These are phyloP conservation scores for Arthrinium phaeospermum DNA, from an alignment of 2,329 filamentous ascomycete genomes.

Conservation along the genomic window DNA sequence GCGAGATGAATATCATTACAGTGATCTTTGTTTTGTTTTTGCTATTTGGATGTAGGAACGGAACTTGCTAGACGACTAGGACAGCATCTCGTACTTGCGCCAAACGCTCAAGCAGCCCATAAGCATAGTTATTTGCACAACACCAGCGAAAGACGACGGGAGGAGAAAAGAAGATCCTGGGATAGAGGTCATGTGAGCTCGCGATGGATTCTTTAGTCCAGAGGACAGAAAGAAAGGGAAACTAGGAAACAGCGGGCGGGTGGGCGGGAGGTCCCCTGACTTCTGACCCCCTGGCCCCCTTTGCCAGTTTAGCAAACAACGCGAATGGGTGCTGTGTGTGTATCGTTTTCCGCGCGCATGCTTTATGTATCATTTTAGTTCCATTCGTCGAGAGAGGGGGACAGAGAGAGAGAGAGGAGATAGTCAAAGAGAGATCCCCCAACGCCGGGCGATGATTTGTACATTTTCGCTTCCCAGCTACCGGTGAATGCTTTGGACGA, in stretches of 20 bases:
- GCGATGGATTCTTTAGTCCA: background rate
- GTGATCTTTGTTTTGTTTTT: background rate
- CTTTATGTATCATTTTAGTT: slow-evolving; percentile 15
- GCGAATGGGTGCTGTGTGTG: background rate
- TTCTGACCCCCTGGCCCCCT: background rate
- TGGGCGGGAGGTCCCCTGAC: too few relatives aligned
- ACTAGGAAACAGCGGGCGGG: background rate
- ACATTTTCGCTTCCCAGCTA: background rate
- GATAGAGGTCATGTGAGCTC: background rate
- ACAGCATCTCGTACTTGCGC: background rate
- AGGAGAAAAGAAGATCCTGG: background rate
- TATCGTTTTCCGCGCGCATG: background rate
- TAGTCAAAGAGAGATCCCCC: background rate
- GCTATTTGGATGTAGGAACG: background rate
- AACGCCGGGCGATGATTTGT: background rate
- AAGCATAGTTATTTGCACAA: background rate
- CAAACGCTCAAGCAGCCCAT: background rate
- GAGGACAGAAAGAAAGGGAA: background rate
- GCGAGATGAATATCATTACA: background rate
- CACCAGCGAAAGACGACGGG: background rate
- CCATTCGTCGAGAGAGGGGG: background rate
- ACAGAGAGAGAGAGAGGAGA: background rate
- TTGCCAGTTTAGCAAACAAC: background rate
- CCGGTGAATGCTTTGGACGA: too few relatives aligned
- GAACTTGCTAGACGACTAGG: background rate